phyloP scores from a whole-genome alignment of 2,329 filamentous ascomycete species.

The Neospermospora avenae region DNA sequence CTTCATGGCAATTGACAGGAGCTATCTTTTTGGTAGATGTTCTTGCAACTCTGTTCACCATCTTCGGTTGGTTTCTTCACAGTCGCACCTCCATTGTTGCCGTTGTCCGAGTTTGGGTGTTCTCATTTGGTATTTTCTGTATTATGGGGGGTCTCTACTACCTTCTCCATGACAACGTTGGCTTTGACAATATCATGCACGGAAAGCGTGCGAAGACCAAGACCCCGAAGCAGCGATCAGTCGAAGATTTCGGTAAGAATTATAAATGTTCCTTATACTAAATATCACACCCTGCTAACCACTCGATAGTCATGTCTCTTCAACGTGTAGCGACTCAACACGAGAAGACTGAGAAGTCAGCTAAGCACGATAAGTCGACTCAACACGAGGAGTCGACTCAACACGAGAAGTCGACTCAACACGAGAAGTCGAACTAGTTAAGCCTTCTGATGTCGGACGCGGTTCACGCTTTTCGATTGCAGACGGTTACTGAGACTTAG shows the following conservation, averaged over 20 bases:
- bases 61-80: conserved; percentile 79
- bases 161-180: conserved; percentile 74
- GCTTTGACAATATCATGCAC: conserved; percentile 92
- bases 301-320: conserved; percentile 70
- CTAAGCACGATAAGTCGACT: too few species aligned
- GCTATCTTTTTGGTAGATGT: conserved; percentile 81
- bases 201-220: conserved; percentile 80
- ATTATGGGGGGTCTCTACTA: conserved; percentile 74
- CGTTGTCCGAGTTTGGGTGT: conserved; percentile 86
- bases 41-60: conserved; percentile 78
- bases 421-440: conserved; percentile 76
- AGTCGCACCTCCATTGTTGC: conserved; percentile 73
- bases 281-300: conserved; percentile 49
- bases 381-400: too few species aligned
- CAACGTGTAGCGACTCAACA: conserved; percentile 90
- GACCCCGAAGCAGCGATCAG: conserved; percentile 76
- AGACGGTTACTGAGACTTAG: too few species aligned
- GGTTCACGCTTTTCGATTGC: not conserved
- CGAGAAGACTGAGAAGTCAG: too few species aligned
- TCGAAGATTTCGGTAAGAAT: conserved; percentile 83
- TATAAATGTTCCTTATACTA: conserved; percentile 1
- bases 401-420: conserved; percentile 84
- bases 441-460: not conserved
- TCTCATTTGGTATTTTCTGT: conserved; percentile 86
- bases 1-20: conserved; percentile 78